These are phyloP conservation scores for Polyrhizophydium stewartii DNA, from an alignment of 371 early-diverging fungal species.

Conservation along the genomic window DNA sequence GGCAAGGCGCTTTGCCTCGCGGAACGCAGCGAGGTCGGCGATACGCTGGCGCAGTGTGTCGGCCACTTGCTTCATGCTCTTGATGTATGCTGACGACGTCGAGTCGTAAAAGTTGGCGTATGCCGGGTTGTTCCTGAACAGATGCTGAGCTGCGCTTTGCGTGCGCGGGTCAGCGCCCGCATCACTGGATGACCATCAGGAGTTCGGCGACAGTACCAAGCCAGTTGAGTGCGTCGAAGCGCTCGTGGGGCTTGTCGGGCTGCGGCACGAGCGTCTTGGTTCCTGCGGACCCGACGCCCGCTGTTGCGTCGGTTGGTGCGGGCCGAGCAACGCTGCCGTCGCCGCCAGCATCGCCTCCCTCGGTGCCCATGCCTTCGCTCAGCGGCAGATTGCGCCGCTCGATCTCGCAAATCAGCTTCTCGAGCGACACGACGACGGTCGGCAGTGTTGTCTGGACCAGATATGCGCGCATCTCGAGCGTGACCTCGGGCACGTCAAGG, in stretches of 20 bases:
- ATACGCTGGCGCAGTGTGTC: constrained; percentile 25
- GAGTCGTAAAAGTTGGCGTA: constrained; percentile 32
- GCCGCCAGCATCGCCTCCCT: too few species aligned
- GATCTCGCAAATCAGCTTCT: constrained; percentile 37
- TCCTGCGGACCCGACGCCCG: background rate
- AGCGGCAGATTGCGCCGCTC: constrained; percentile 13
- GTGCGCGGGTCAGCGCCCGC: too few species aligned
- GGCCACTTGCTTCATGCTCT: constrained; percentile 20
- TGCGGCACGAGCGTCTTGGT: constrained; percentile 11
- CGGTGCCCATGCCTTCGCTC: too few species aligned
- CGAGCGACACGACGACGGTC: constrained; percentile 36
- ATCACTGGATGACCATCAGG: too few species aligned
- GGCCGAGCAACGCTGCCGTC: too few species aligned
- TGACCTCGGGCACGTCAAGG: constrained; percentile 28
- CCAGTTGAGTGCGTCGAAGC: constrained; percentile 49
- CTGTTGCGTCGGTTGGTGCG: too few species aligned
- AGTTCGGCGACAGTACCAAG: too few species aligned
- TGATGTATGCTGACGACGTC: constrained; percentile 29
- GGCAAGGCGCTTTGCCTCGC: constrained; percentile 22
- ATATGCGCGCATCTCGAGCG: constrained; percentile 41
- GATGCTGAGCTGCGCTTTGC: constrained; percentile 33
- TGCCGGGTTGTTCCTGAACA: constrained; percentile 47
- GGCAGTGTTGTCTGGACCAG: constrained; percentile 43
- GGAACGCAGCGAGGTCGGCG: constrained; percentile 30
- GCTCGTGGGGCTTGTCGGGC: constrained; percentile 24